Conservation (phyloP, 345 rosid species). For the Syzygium grande region DNA sequence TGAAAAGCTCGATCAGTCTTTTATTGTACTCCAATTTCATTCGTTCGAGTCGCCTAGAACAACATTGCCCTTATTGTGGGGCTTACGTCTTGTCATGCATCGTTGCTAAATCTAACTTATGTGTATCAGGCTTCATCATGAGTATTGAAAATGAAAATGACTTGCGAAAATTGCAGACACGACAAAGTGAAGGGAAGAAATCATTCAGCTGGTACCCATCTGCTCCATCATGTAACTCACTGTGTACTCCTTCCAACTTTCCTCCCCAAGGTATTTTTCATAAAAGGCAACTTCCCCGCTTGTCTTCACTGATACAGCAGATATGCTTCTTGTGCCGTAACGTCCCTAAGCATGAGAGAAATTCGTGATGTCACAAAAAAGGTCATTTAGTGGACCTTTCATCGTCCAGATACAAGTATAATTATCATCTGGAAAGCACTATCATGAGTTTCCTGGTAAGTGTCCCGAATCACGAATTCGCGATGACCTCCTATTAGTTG, state of each 20-base stretch:
- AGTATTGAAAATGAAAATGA: neutral
- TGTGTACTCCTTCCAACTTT: slow-evolving; percentile 43
- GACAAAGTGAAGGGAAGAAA: neutral
- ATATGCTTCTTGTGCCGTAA: slow-evolving; percentile 73
- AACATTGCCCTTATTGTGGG: neutral
- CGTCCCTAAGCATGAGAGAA: slow-evolving; percentile 30
- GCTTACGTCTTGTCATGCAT: neutral
- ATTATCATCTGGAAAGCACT: neutral
- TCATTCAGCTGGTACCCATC: neutral
- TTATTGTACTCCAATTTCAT: neutral
- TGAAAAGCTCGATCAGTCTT: neutral
- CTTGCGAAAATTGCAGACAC: neutral
- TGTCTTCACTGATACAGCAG: slow-evolving; percentile 36
- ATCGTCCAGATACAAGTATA: neutral
- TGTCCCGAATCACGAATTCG: neutral
- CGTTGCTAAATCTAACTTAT: neutral
- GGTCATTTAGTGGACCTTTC: neutral
- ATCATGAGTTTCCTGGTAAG: neutral
- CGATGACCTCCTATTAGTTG: neutral
- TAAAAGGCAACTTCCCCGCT: slow-evolving; percentile 38
- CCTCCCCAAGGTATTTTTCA: slow-evolving; percentile 47
- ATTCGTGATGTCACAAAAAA: neutral
- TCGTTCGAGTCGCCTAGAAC: neutral
- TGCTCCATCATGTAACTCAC: slow-evolving; percentile 18
- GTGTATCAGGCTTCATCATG: neutral